Evolutionary conservation across 768 basidiomycete genomes (phyloP), one percentile per base, ranked within the genome.

Genomic region (Nidula microcarpa): DNA sequence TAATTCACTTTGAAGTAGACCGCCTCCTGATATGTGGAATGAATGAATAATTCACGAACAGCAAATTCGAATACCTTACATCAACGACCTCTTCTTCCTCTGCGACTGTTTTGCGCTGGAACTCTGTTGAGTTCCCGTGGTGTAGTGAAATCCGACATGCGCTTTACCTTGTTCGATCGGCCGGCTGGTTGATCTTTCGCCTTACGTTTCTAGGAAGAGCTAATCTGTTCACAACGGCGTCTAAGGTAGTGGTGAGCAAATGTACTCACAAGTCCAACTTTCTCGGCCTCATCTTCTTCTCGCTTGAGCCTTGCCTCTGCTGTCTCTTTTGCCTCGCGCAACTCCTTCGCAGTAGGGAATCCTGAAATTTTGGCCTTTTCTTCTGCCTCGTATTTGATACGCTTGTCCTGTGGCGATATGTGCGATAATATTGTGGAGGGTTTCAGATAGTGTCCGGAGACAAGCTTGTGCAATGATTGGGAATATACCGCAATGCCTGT

Each of bases 1-100:
- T 86, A 90, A 71, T 98, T 98, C 47, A 98, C 80, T 47, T 91
- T 83, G 64, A 97, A 90, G 68, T 86, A 85, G 34, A 91, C 80
- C 2, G 74, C 74, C 14, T 89, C 83, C 86, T 94, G 53, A 49
- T 3, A 47, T n/a, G n/a, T n/a, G n/a, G n/a, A n/a, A n/a, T n/a
- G n/a, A n/a, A n/a, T n/a, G n/a, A n/a, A n/a, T n/a, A n/a, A n/a
- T n/a, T n/a, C n/a, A n/a, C n/a, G n/a, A n/a, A n/a, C n/a, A n/a
- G n/a, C n/a, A n/a, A n/a, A n/a, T n/a, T n/a, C n/a, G n/a, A n/a
- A n/a, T n/a, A n/a, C 66, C 85, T 69, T 60, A 91, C 92, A 69
- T 93, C 87, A 35, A 91, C 82, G 33, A 78, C 68, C 33, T 78
- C 74, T 46, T 84, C 86, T 47, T 84, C 86, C 30, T 82, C 82